phyloP scores from a whole-genome alignment of 1,284 basidiomycete genomes.

The Cryptococcus depauperatus region DNA sequence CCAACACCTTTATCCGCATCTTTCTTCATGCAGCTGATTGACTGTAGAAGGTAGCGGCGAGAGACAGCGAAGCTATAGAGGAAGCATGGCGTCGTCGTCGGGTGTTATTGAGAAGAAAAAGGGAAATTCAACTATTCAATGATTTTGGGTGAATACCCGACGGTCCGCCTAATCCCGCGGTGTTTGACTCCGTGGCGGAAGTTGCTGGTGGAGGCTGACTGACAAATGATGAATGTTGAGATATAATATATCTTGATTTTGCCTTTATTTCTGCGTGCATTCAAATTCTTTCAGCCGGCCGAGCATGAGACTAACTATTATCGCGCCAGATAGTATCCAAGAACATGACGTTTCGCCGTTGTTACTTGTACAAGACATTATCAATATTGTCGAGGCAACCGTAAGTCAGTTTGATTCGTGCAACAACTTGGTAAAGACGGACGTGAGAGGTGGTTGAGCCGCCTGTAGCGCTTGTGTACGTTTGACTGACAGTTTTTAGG shows the following conservation, averaged over 20 bases:
- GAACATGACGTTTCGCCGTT: conserved; percentile 72
- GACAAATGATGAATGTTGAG: no score
- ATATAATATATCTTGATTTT: no score
- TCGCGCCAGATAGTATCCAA: conserved; percentile 65
- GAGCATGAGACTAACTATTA: conserved; percentile 70
- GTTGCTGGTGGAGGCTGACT: no score
- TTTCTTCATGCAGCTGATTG: neutral
- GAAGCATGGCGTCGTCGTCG: conserved; percentile 4
- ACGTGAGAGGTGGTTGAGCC: neutral
- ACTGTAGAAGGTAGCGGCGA: neutral
- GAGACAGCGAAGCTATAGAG: conserved; percentile 3
- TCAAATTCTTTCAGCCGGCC: no score
- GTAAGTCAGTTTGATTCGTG: conserved; percentile 47
- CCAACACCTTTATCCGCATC: conserved; percentile 2
- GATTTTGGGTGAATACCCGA: no score
- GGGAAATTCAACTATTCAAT: no score
- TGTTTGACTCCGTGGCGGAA: no score
- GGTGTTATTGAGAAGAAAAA: conserved; percentile 3
- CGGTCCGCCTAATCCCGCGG: no score
- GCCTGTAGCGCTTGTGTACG: no score
- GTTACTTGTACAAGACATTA: conserved; percentile 81
- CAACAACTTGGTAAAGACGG: neutral
- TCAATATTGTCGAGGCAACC: conserved; percentile 82
- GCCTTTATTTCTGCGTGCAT: no score
- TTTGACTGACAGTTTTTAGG: conserved; percentile 11